These are phyloP conservation scores for Eimeria necatrix DNA, from an alignment of 169 alveolate species.

Conservation along the genomic window DNA sequence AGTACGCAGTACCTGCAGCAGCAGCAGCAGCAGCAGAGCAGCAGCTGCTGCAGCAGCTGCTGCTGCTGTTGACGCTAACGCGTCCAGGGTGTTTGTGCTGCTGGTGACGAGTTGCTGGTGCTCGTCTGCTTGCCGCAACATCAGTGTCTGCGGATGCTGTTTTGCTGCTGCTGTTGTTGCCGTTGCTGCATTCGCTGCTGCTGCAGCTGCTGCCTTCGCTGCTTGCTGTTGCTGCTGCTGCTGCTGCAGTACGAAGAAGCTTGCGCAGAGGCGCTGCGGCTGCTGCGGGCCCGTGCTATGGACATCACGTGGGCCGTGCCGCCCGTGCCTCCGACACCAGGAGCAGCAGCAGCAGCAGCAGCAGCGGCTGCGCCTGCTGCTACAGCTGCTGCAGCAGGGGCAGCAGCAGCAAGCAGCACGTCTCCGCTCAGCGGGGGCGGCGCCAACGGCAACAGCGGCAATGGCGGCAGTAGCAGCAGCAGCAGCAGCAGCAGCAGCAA, in stretches of 20 bases:
- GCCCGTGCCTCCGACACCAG: slow-evolving; percentile 69
- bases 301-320: slow-evolving; percentile 68
- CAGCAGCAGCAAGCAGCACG: not conserved
- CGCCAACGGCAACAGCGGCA: slow-evolving; percentile 8
- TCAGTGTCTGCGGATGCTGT: not conserved
- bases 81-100: not conserved
- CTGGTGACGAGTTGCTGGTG: not conserved
- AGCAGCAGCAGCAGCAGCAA: not conserved
- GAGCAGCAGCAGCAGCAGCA: slow-evolving; percentile 43
- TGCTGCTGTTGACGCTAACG: not conserved
- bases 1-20: slow-evolving; percentile 35
- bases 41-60: slow-evolving; percentile 22
- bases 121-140: not conserved
- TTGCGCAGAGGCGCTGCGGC: slow-evolving; percentile 59
- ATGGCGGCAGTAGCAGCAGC: slow-evolving; percentile 13
- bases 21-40: slow-evolving; percentile 5
- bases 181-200: not conserved
- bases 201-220: not conserved
- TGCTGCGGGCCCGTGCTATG: slow-evolving; percentile 43
- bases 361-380: slow-evolving; percentile 58
- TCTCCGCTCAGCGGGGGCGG: not conserved
- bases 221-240: slow-evolving; percentile 1
- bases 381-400: not conserved
- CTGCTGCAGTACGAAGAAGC: slow-evolving; percentile 68
- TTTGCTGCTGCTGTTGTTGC: not conserved